These are phyloP conservation scores for Phlebopus sp. DNA, from an alignment of 1,284 basidiomycete species.

Conservation along the genomic window DNA sequence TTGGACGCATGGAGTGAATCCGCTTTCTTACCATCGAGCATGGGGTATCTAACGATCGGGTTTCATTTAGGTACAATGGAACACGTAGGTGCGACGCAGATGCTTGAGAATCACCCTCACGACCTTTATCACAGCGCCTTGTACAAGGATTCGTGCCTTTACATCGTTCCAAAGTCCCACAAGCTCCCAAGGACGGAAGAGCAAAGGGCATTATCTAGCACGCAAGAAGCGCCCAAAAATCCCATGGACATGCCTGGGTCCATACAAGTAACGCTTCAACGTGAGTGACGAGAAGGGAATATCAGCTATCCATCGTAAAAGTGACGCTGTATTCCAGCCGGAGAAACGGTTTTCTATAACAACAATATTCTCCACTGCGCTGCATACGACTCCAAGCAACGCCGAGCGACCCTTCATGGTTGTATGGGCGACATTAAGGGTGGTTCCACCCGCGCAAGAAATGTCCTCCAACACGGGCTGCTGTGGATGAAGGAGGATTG, in stretches of 20 bases:
- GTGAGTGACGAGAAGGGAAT: constrained; percentile 35
- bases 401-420: constrained; percentile 73
- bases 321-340: constrained; percentile 38
- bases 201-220: constrained; percentile 60
- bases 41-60: not conserved
- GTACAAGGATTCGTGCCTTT: constrained; percentile 73
- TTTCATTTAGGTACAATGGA: constrained; percentile 71
- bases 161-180: constrained; percentile 73
- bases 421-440: constrained; percentile 66
- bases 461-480: constrained; percentile 79
- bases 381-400: constrained; percentile 52
- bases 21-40: not conserved
- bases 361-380: constrained; percentile 79
- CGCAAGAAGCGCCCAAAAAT: constrained; percentile 50
- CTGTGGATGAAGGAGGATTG: constrained; percentile 65
- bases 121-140: constrained; percentile 49
- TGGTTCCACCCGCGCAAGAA: constrained; percentile 64
- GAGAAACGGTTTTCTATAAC: constrained; percentile 82
- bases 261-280: constrained; percentile 56
- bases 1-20: constrained; percentile 66
- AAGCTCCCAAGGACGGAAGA: constrained; percentile 52
- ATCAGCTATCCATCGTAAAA: constrained; percentile 13
- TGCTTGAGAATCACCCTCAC: not conserved
- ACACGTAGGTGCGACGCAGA: constrained; percentile 50
- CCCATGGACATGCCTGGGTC: constrained; percentile 72